These are phyloP conservation scores for Chrysanthemum seticuspe DNA, from an alignment of 129 eudicot genomes.

Conservation along the genomic window DNA sequence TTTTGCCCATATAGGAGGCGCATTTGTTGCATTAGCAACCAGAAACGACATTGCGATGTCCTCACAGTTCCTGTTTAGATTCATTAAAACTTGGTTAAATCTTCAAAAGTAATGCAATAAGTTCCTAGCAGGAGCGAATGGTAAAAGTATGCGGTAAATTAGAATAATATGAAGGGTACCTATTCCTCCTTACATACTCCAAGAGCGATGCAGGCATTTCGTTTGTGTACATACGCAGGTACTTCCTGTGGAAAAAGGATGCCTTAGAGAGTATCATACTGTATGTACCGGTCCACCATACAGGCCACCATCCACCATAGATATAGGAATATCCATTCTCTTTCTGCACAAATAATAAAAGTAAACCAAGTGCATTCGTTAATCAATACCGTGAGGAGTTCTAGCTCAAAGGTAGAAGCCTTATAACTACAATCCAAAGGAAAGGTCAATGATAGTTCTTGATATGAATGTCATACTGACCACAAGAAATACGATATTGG, in stretches of 20 bases:
- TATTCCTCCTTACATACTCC: slow-evolving; percentile 64
- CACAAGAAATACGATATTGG: no score
- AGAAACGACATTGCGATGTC: slow-evolving; percentile 87
- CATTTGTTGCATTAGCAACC: slow-evolving; percentile 66
- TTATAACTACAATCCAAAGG: no score
- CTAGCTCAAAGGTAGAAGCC: background rate
- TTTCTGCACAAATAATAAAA: slow-evolving; percentile 41
- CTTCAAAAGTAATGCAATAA: background rate
- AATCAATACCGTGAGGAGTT: background rate
- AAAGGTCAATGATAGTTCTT: no score
- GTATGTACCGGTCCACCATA: slow-evolving; percentile 89
- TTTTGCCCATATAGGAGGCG: slow-evolving; percentile 77
- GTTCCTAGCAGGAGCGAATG: background rate
- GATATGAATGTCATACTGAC: no score
- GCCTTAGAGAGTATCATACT: slow-evolving; percentile 92
- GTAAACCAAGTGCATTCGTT: background rate
- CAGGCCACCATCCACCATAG: slow-evolving; percentile 94
- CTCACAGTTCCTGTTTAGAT: slow-evolving; percentile 66
- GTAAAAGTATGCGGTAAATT: background rate
- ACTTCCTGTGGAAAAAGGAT: slow-evolving; percentile 75
- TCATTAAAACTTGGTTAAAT: background rate
- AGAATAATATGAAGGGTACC: slow-evolving; percentile 37
- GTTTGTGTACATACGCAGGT: slow-evolving; percentile 65
- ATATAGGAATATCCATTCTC: slow-evolving; percentile 35
- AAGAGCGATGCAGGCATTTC: slow-evolving; percentile 74